A percentile compares a stretch with the other conserved stretches of the same genome.
Evolutionary conservation across 176 grass and related monocot genomes (phyloP).

Genomic region (Hyparrhenia diplandra): DNA sequence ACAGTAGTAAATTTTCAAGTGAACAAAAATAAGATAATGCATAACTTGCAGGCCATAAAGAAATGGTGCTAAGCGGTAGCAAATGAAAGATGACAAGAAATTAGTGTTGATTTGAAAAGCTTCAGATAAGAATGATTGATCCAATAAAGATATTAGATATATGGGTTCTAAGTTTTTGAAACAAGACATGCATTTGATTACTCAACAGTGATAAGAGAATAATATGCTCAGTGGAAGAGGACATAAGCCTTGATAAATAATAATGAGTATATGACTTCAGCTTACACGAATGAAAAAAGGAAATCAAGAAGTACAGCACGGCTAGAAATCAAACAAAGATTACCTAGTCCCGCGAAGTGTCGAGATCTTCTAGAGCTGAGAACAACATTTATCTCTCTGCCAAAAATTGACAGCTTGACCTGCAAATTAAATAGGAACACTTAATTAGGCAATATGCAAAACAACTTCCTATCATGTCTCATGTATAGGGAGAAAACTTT

Average conservation of each 20-base stretch:
- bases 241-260: not conserved
- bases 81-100: constrained; percentile 15
- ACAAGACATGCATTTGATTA: not conserved
- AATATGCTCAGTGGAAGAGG: not conserved
- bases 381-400: constrained; percentile 68
- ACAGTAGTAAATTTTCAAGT: constrained; percentile 17
- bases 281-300: not conserved
- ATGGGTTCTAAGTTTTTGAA: not conserved
- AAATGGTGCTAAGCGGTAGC: not conserved
- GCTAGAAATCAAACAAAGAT: constrained; percentile 19
- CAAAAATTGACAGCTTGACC: constrained; percentile 86
- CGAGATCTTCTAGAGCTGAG: constrained; percentile 91
- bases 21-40: constrained; percentile 11
- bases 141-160: constrained; percentile 1
- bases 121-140: not conserved
- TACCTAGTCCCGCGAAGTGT: constrained; percentile 99
- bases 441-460: constrained; percentile 1
- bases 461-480: not conserved
- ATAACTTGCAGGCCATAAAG: not conserved
- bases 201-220: not conserved
- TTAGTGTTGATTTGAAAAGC: constrained; percentile 6
- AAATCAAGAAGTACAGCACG: constrained; percentile 5
- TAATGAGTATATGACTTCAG: not conserved
- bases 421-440: constrained; percentile 29
- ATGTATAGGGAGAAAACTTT: not conserved